Evolutionary conservation across 2,329 filamentous ascomycete genomes (phyloP).

Genomic region (Metarhizium sp.): DNA sequence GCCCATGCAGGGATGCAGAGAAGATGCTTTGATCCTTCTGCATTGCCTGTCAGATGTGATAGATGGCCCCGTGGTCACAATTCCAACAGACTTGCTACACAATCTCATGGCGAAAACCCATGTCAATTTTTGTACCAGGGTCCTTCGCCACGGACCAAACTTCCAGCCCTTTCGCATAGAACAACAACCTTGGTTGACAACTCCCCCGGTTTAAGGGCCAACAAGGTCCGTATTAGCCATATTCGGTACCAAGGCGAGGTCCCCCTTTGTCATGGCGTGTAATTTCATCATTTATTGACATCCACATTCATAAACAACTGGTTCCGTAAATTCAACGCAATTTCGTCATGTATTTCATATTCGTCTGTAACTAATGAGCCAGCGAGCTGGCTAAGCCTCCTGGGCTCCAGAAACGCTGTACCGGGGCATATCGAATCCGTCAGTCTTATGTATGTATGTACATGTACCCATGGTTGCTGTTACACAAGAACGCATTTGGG

Average conservation of each 20-base stretch:
- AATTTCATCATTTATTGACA: not conserved
- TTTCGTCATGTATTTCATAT: not conserved
- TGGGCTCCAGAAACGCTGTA: not conserved
- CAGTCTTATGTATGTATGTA: not conserved
- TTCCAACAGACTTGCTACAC: not conserved
- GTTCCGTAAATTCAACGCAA: not conserved
- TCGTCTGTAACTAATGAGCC: not conserved
- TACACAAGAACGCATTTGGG: constrained; percentile 12
- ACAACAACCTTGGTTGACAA: too few species aligned
- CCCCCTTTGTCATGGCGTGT: not conserved
- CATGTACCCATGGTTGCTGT: not conserved
- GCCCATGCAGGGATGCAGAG: too few species aligned
- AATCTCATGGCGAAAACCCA: not conserved
- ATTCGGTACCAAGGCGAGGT: not conserved
- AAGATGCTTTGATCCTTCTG: too few species aligned
- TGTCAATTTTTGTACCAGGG: not conserved
- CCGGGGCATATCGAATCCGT: not conserved
- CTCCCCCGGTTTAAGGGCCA: not conserved
- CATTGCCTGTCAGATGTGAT: not conserved
- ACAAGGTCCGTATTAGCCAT: not conserved
- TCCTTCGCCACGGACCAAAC: too few species aligned
- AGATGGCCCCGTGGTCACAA: not conserved
- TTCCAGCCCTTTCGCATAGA: too few species aligned
- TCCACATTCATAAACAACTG: not conserved
- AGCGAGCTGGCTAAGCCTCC: not conserved